A percentile compares a stretch with the other conserved stretches of the same genome.
phyloP scores from a whole-genome alignment of 257 asterid species.

The Primulina eburnea region DNA sequence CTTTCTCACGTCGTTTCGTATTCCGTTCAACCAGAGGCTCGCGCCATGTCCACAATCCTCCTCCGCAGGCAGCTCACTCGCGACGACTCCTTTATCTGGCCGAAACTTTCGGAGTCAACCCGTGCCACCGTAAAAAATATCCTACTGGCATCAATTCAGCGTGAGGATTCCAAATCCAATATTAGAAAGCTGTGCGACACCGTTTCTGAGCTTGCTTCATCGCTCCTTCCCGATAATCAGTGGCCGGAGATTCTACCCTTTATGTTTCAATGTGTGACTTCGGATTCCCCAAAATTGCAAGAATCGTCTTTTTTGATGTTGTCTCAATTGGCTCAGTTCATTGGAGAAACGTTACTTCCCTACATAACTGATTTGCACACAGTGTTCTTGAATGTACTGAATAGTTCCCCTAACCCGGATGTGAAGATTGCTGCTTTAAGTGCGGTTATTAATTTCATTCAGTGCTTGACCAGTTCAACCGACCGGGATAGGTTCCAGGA shows the following conservation, averaged over 20 bases:
- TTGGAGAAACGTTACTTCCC: slow-evolving; percentile 68
- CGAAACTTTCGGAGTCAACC: slow-evolving; percentile 50
- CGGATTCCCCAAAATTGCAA: slow-evolving; percentile 60
- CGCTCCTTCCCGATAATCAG: slow-evolving; percentile 70
- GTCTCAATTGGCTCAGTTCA: slow-evolving; percentile 77
- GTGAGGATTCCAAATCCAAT: slow-evolving; percentile 59
- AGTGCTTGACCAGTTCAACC: slow-evolving; percentile 62
- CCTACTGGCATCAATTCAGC: slow-evolving; percentile 57
- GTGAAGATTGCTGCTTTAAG: slow-evolving; percentile 92
- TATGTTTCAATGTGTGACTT: slow-evolving; percentile 87
- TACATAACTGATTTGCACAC: slow-evolving; percentile 74
- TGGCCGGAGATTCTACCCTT: slow-evolving; percentile 93
- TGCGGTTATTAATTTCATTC: slow-evolving; percentile 88
- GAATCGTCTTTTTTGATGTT: slow-evolving; percentile 78
- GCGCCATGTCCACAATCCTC: slow-evolving; percentile 82
- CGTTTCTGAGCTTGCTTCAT: slow-evolving; percentile 84
- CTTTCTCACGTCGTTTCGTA: slow-evolving; percentile 64
- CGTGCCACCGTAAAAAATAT: slow-evolving; percentile 57
- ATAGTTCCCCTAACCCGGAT: slow-evolving; percentile 50
- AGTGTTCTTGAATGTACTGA: slow-evolving; percentile 66
- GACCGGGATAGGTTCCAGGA: slow-evolving; percentile 97
- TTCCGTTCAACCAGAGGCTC: slow-evolving; percentile 55
- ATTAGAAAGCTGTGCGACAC: slow-evolving; percentile 81
- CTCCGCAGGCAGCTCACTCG: slow-evolving; percentile 84
- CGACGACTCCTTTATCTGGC: slow-evolving; percentile 81